Base-by-base conservation (phyloP, 306 rosid genomes). In the Cucumis melo region DNA sequence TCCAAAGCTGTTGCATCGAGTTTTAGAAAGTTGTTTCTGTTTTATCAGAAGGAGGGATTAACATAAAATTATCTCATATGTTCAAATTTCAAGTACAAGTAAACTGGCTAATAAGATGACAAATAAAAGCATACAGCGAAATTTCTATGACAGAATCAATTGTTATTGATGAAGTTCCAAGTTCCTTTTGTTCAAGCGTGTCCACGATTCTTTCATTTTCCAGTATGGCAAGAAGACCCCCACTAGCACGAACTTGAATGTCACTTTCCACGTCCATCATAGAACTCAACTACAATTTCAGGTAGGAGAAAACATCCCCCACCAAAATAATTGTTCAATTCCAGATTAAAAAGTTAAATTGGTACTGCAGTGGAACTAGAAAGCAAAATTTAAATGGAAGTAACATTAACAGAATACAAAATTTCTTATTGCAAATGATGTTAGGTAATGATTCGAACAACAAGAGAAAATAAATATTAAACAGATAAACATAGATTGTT, bases 261-360 rank as follows among this genome's bases (percentile, higher is more conserved):
- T 94, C 98, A 85, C 91, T 91, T 85, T 87, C 89, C 96, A 87
- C 83, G 86, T 94, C 93, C 96, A 94, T 94, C 97, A 94, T 89
- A 84, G 98, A 94, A 85, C 86, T 94, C 87, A 94, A 72, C 98
- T 91, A 86, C 74, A 81, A 71, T 80, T 20, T 74, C 68, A 67
- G 61, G 74, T n/a, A 58, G 76, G 74, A 32, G 72, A 23, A 59
- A 71, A 55, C 17, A 36, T 51, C 42, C 21, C 24, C 57, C 56
- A 44, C n/a, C 36, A 24, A 70, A 23, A 70, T 23, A 70, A 70
- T 44, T 70, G 74, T 67, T 41, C 54, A 67, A 67, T 42, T 39
- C 11, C 36, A 46, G 57, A 70, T 12, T 42, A 68, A 70, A 44
- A 70, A 48, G 24, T 41, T 70, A 70, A 20, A 70, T 24, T 44